Percentiles rank a stretch among this genome's conserved stretches.
Conservation (phyloP, 768 basidiomycete species). For the Kwoniella heveanensis region DNA sequence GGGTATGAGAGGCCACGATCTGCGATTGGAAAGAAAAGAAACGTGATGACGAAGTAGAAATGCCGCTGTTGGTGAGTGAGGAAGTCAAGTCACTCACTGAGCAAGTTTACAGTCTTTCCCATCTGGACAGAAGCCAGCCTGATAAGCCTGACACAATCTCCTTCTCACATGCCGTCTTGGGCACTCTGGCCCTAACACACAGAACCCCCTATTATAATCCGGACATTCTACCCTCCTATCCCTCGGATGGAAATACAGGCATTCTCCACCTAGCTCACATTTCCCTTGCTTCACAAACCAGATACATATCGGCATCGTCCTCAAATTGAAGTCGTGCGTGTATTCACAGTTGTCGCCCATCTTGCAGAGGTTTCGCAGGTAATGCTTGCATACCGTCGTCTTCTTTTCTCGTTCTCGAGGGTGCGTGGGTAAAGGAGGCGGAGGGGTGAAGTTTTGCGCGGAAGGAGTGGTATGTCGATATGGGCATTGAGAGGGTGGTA, state of each 20-base stretch:
- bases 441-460: constrained; percentile 82
- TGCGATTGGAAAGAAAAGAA: too few relatives aligned
- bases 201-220: constrained; percentile 94
- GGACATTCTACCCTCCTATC: constrained; percentile 89
- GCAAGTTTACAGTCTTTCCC: constrained; percentile 84
- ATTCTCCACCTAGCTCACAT: constrained; percentile 95
- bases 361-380: constrained; percentile 96
- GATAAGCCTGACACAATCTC: constrained; percentile 84
- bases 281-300: constrained; percentile 98
- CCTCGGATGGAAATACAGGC: constrained; percentile 80
- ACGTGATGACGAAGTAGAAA: too few relatives aligned
- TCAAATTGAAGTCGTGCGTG: constrained; percentile 95
- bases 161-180: constrained; percentile 90
- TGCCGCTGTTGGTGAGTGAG: neutral
- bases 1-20: too few relatives aligned
- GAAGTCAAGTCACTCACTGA: constrained; percentile 66
- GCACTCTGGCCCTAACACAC: constrained; percentile 76
- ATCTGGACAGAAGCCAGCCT: constrained; percentile 89
- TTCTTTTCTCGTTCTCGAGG: constrained; percentile 59
- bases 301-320: constrained; percentile 98
- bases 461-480: constrained; percentile 89
- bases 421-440: constrained; percentile 77
- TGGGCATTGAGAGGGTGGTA: constrained; percentile 89
- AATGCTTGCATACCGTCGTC: constrained; percentile 93
- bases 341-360: constrained; percentile 98